Conservation (phyloP, 352 stramenopile species). For the Paralagenidium karlingii region DNA sequence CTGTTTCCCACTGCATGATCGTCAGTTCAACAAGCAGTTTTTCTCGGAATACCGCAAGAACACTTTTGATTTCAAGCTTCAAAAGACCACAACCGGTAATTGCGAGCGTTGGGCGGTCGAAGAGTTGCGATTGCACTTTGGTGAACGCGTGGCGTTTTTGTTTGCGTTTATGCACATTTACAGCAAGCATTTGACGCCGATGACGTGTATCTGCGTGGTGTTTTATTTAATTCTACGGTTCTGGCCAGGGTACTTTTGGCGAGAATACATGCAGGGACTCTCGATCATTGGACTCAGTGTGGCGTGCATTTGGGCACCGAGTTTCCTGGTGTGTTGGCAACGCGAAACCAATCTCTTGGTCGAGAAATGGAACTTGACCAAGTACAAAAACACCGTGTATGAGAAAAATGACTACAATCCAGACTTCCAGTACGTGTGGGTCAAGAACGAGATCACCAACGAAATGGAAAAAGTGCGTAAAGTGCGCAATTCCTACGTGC, state of each 20-base stretch:
- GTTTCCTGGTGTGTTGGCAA: slow-evolving; percentile 75
- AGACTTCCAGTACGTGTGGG: slow-evolving; percentile 76
- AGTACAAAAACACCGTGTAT: slow-evolving; percentile 85
- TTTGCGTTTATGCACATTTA: slow-evolving; percentile 88
- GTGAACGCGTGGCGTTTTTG: slow-evolving; percentile 78
- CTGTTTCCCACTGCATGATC: slow-evolving; percentile 76
- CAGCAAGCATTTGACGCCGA: slow-evolving; percentile 70
- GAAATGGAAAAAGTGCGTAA: slow-evolving; percentile 84
- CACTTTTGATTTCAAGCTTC: slow-evolving; percentile 59
- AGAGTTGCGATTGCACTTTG: slow-evolving; percentile 77
- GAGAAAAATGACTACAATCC: slow-evolving; percentile 81
- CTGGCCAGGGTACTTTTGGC: slow-evolving; percentile 32
- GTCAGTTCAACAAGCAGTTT: slow-evolving; percentile 78
- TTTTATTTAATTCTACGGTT: slow-evolving; percentile 77
- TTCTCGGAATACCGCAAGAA: slow-evolving; percentile 78
- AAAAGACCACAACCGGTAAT: slow-evolving; percentile 60
- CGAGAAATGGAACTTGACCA: slow-evolving; percentile 80
- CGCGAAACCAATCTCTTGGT: slow-evolving; percentile 79
- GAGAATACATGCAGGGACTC: slow-evolving; percentile 59
- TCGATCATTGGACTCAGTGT: slow-evolving; percentile 55
- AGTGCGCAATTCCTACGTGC: slow-evolving; percentile 72
- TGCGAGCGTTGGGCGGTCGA: slow-evolving; percentile 78
- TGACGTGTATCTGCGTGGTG: slow-evolving; percentile 42
- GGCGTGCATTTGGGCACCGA: slow-evolving; percentile 69
- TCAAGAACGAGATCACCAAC: slow-evolving; percentile 75